Percentiles rank a stretch among this genome's conserved stretches.
These are phyloP conservation scores for Penicillium macrosclerotiorum DNA, from an alignment of 495 filamentous ascomycete species.

Conservation along the genomic window DNA sequence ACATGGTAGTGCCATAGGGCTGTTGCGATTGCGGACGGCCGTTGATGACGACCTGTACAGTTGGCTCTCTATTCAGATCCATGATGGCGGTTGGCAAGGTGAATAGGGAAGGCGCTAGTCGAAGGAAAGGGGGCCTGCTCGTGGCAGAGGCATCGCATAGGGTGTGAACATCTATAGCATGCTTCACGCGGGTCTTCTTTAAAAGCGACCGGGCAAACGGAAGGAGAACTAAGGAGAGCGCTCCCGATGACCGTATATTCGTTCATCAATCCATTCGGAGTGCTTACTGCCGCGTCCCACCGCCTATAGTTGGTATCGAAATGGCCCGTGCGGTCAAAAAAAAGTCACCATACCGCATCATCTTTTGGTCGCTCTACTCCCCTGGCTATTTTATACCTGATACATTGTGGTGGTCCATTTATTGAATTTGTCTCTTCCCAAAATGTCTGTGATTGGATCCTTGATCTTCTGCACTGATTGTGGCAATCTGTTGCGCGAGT, in stretches of 20 bases:
- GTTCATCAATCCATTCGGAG: slow-evolving; percentile 21
- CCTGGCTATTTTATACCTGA: background rate
- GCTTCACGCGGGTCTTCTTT: slow-evolving; percentile 1
- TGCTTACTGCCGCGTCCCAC: slow-evolving; percentile 35
- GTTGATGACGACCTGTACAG: slow-evolving; percentile 47
- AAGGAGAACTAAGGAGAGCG: slow-evolving; percentile 1
- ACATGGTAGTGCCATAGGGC: slow-evolving; percentile 24
- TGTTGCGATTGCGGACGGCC: slow-evolving; percentile 32
- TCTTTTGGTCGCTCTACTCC: background rate
- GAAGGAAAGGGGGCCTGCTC: slow-evolving; percentile 47
- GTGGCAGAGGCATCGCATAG: slow-evolving; percentile 48
- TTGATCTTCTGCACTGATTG: slow-evolving; percentile 93
- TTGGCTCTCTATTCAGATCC: slow-evolving; percentile 42
- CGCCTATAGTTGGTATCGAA: slow-evolving; percentile 28
- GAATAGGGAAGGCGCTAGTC: slow-evolving; percentile 38
- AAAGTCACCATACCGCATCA: slow-evolving; percentile 14
- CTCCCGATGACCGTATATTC: slow-evolving; percentile 16
- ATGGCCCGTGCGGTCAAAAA: slow-evolving; percentile 36
- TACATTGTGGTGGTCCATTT: no score
- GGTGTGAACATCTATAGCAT: slow-evolving; percentile 18
- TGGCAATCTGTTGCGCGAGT: slow-evolving; percentile 82
- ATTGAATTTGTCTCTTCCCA: slow-evolving; percentile 2
- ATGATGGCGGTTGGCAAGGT: slow-evolving; percentile 30
- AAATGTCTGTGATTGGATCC: slow-evolving; percentile 85
- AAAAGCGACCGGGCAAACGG: background rate